Evolutionary conservation across 192 early-diverging fungal species (phyloP).

Genomic region (Dimargaris verticillata): DNA sequence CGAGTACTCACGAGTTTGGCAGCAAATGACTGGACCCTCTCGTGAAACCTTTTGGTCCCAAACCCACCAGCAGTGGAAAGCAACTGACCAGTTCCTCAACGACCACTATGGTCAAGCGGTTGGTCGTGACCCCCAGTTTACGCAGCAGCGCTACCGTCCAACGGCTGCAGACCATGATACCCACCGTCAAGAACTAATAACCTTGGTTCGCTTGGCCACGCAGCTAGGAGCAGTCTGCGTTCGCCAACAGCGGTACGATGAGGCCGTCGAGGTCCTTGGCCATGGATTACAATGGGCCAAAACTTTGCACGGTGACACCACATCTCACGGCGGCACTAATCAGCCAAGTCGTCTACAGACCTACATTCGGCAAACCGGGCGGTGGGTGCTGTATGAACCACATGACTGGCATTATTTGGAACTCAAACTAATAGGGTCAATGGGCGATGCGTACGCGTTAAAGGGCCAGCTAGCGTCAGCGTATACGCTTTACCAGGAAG

Average conservation of each 20-base stretch:
- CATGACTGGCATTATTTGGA: background rate
- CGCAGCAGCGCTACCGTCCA: background rate
- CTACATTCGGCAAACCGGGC: background rate
- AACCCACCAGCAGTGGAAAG: too few species aligned
- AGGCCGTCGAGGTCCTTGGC: background rate
- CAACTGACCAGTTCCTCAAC: background rate
- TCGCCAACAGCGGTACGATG: background rate
- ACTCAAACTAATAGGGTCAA: background rate
- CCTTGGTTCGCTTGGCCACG: background rate
- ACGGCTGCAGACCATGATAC: background rate
- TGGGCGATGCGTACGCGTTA: background rate
- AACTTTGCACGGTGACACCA: background rate
- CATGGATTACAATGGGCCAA: background rate
- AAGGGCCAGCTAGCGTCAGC: background rate
- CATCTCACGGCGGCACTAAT: background rate
- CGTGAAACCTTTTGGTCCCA: background rate
- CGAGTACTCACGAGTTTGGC: too few species aligned
- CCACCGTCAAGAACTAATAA: background rate
- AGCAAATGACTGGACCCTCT: background rate
- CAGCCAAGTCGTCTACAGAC: background rate
- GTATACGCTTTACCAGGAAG: slow-evolving; percentile 1
- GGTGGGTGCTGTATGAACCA: background rate
- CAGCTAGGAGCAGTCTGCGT: background rate
- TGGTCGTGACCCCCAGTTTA: background rate
- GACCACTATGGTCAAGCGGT: background rate